Evolutionary conservation across 78 protist species (phyloP).

Genomic region (Dictyostelium firmibasis): DNA sequence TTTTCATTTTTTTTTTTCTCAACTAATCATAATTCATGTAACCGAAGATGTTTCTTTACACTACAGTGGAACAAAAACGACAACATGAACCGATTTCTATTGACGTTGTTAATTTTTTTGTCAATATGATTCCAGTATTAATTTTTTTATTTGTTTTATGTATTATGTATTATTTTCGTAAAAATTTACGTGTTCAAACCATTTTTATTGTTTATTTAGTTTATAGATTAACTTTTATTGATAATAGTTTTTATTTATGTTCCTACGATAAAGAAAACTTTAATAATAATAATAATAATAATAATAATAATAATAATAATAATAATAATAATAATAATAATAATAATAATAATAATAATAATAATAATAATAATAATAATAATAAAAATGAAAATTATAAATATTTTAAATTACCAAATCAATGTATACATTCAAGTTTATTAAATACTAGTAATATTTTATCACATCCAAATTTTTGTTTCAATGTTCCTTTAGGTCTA

Average conservation of each 20-base stretch:
- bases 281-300: neutral
- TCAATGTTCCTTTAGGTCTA: neutral
- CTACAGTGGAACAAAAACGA: neutral
- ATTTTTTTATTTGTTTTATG: neutral
- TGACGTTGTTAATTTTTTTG: neutral
- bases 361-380: neutral
- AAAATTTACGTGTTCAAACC: neutral
- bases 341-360: neutral
- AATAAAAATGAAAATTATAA: neutral
- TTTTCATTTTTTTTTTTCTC: neutral
- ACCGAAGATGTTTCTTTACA: neutral
- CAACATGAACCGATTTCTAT: neutral
- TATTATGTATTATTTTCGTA: neutral
- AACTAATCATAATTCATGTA: neutral
- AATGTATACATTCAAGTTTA: neutral
- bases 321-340: neutral
- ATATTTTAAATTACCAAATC: neutral
- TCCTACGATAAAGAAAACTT: neutral
- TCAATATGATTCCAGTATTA: neutral
- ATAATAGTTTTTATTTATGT: neutral
- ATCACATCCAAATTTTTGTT: conserved; percentile 7
- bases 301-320: neutral
- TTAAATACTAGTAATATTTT: neutral
- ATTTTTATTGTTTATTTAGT: neutral
- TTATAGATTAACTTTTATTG: neutral